Percentiles rank a stretch among this genome's conserved stretches.
Evolutionary conservation across 495 filamentous ascomycete species (phyloP).

Genomic region (Chaetomium fimeti): DNA sequence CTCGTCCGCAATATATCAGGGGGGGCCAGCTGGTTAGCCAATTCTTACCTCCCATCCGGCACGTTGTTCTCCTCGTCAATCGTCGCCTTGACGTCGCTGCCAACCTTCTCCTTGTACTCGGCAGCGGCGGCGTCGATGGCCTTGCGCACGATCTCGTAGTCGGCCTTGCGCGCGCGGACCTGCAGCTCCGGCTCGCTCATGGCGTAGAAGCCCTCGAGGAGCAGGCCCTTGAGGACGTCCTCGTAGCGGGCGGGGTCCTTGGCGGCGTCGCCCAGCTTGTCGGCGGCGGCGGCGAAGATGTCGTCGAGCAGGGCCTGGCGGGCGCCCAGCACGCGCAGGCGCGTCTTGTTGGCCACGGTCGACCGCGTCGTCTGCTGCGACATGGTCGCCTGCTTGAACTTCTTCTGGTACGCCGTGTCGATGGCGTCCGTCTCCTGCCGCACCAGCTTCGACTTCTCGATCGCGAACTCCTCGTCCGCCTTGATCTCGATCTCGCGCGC

Average conservation of each 20-base stretch:
- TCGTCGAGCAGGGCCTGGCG: slow-evolving; percentile 87
- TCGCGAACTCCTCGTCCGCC: slow-evolving; percentile 96
- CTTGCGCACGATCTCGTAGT: slow-evolving; percentile 68
- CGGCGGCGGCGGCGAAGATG: slow-evolving; percentile 78
- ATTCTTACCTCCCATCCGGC: slow-evolving; percentile 77
- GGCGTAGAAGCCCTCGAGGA: slow-evolving; percentile 88
- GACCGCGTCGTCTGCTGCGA: slow-evolving; percentile 95
- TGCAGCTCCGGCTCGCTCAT: slow-evolving; percentile 74
- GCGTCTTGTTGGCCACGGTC: slow-evolving; percentile 90
- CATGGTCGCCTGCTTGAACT: slow-evolving; percentile 95
- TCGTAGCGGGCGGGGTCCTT: slow-evolving; percentile 73
- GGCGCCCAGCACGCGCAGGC: slow-evolving; percentile 78
- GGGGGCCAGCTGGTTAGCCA: background rate
- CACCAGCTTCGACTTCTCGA: slow-evolving; percentile 97
- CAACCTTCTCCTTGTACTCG: slow-evolving; percentile 76
- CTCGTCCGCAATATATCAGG: background rate
- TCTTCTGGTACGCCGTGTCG: slow-evolving; percentile 90
- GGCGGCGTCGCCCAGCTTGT: slow-evolving; percentile 61
- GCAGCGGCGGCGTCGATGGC: slow-evolving; percentile 70
- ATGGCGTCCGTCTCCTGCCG: slow-evolving; percentile 90
- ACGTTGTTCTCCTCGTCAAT: slow-evolving; percentile 78
- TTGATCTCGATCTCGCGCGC: slow-evolving; percentile 95
- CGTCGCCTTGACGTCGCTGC: slow-evolving; percentile 57
- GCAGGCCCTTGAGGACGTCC: slow-evolving; percentile 67
- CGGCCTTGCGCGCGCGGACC: slow-evolving; percentile 74